Evolutionary conservation across 441 rosid genomes (phyloP), one percentile per base, ranked within the genome.

Genomic region (Macaranga tanarius): DNA sequence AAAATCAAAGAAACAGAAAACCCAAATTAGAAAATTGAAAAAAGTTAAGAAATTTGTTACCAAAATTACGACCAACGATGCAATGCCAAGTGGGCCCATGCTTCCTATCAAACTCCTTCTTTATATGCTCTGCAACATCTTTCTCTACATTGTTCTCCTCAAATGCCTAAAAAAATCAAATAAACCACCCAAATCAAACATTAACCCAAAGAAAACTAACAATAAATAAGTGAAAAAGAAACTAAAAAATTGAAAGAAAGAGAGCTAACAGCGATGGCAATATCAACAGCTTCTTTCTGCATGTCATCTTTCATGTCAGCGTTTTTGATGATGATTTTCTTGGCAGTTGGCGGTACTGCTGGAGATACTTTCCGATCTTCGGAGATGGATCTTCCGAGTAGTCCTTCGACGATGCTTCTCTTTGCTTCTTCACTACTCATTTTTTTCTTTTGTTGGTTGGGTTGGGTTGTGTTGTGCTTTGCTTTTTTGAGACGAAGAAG

Each of bases 11-110:
- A 25, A 42, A 0, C 17, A 10, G 22, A 34, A 67, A 48, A 67
- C 28, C 38, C 28, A 26, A 57, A 12, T 15, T 23, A 28, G 1
- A 54, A 54, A 60, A 42, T 63, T n/a, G 31, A 2, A 61, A 51
- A 63, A 65, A 65, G 48, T 75, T 47, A 22, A 19, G 62, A 64
- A 54, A 58, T 42, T 77, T 77, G 72, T 79, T 84, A 95, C 99
- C 99, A 61, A 95, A 95, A 88, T 95, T 95, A 78, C 96, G 96
- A 73, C 99, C 99, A 28, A 95, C 99, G 66, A 95, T 95, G 91
- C 99, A 95, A 81, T 95, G 99, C 99, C 99, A 95, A 78, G 98
- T 95, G 62, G 94, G 92, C 44, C 99, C 99, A 65, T 95, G 94
- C 82, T 76, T 90, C 84, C 79, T 89, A 77, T 95, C 99, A 77